Percentiles rank a stretch among this genome's conserved stretches.
These are phyloP conservation scores for Acmispon strigosus DNA, from an alignment of 306 rosid genomes.

Conservation along the genomic window DNA sequence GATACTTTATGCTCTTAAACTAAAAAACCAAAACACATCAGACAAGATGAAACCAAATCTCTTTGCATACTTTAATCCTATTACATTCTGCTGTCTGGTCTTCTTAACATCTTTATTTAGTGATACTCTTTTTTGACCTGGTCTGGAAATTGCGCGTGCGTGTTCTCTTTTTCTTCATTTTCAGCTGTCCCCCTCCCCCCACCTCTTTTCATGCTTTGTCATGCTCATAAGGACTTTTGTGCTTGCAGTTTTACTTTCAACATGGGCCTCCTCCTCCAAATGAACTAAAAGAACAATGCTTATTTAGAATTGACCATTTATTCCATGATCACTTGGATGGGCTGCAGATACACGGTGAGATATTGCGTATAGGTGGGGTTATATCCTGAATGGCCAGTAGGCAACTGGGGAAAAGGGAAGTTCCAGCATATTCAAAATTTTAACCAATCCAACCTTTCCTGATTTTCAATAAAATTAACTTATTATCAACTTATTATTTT, in stretches of 20 bases:
- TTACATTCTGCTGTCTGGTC: background rate
- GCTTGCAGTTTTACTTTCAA: slow-evolving; percentile 89
- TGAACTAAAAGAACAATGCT: slow-evolving; percentile 76
- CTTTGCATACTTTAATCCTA: background rate
- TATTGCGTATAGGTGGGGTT: slow-evolving; percentile 22
- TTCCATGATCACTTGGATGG: slow-evolving; percentile 75
- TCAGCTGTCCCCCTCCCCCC: background rate
- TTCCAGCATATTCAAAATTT: slow-evolving; percentile 8
- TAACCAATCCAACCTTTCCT: slow-evolving; percentile 5
- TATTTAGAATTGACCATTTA: slow-evolving; percentile 53
- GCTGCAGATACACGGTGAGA: slow-evolving; percentile 83
- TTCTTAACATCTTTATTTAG: slow-evolving; percentile 1
- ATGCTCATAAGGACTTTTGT: slow-evolving; percentile 12
- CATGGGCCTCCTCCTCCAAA: slow-evolving; percentile 81
- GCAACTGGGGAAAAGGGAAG: background rate
- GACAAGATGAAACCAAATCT: background rate
- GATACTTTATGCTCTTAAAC: slow-evolving; percentile 1
- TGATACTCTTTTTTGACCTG: slow-evolving; percentile 10
- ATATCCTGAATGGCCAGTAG: slow-evolving; percentile 7
- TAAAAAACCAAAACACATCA: background rate
- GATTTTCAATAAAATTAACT: background rate
- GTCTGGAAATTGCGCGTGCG: background rate
- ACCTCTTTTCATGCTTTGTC: background rate
- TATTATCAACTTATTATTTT: background rate
- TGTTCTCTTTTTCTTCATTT: background rate